Percentiles rank a stretch among this genome's conserved stretches.
These are phyloP conservation scores for Zoysia matrella DNA, from an alignment of 202 grass and related monocot species.

Conservation along the genomic window DNA sequence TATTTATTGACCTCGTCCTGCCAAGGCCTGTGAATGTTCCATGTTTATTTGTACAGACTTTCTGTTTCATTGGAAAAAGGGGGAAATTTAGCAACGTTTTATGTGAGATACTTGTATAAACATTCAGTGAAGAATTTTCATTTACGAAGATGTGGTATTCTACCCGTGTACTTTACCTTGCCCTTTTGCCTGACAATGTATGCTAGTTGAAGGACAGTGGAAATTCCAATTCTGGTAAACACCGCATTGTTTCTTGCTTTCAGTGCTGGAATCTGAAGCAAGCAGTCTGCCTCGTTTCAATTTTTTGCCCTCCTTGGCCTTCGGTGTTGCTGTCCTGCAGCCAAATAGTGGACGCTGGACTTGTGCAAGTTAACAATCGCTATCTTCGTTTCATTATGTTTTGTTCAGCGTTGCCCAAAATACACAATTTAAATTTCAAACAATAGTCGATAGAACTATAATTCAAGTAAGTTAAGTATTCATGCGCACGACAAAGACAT, in stretches of 20 bases:
- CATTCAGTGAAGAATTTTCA: conserved; percentile 58
- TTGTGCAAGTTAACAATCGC: neutral
- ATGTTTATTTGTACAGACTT: conserved; percentile 93
- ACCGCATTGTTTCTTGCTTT: neutral
- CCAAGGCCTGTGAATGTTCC: conserved; percentile 66
- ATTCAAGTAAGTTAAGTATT: neutral
- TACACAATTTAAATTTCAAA: neutral
- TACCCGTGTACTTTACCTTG: neutral
- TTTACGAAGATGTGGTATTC: conserved; percentile 4
- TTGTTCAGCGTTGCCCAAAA: neutral
- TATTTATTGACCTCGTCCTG: conserved; percentile 74
- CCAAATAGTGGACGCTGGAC: neutral
- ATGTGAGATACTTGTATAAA: conserved; percentile 67
- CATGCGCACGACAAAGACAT: neutral
- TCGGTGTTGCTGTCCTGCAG: neutral
- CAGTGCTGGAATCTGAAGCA: neutral
- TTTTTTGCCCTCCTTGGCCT: neutral
- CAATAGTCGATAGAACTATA: neutral
- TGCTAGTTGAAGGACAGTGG: neutral
- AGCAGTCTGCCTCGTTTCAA: too few relatives aligned
- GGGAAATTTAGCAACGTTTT: conserved; percentile 50
- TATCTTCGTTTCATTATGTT: neutral
- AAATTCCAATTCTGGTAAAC: neutral
- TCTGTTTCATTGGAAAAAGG: conserved; percentile 60
- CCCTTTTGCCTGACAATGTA: neutral